Base-by-base conservation (phyloP, 805 yeast species). In the Jamesozyma rosinii region DNA sequence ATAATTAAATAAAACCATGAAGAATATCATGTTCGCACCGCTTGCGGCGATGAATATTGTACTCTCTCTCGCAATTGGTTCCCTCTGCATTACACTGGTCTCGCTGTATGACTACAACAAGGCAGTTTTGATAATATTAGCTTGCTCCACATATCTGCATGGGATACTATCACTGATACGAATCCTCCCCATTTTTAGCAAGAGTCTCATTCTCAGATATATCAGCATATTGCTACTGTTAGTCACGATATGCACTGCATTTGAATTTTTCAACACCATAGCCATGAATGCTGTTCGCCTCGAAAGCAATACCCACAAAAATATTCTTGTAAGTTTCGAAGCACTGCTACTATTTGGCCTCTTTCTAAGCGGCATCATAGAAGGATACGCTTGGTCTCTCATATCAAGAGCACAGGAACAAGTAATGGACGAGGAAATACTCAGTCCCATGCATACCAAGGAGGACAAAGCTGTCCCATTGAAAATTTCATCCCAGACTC, bases 401-500 rank as follows among this genome's bases (percentile, higher is more conserved):
- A 24, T 11, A 22, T 27, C 5, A 8, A 6, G 5, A 15, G 3
- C 17, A 20, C 24, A 22, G 27, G 22, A 29, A 34, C 36, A 37
- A 36, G 40, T 34, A 3, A 35, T 32, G 8, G 26, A 37, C 15
- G 42, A 32, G n/a, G 45, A 45, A 11, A 35, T 24, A 24, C 34
- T 22, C 19, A 37, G 38, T 15, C 14, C 35, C 29, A 38, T 41
- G 26, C 8, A 24, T 10, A 24, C 35, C 5, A 34, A 36, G 17
- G 32, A 43, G 10, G 52, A 51, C n/a, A 58, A 47, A 40, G 53
- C 46, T 27, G 47, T 62, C 3, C 53, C 57, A 4, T 37, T 59
- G 40, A 63, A 63, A 42, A 49, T 53, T 38, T 62, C 66, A 1
- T 52, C 63, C 2, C 66, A 61, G 41, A 63, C 67, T 0, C 35